A percentile compares a stretch with the other conserved stretches of the same genome.
phyloP scores from a whole-genome alignment of 805 yeast genomes.

The Wickerhamomyces queroliae region DNA sequence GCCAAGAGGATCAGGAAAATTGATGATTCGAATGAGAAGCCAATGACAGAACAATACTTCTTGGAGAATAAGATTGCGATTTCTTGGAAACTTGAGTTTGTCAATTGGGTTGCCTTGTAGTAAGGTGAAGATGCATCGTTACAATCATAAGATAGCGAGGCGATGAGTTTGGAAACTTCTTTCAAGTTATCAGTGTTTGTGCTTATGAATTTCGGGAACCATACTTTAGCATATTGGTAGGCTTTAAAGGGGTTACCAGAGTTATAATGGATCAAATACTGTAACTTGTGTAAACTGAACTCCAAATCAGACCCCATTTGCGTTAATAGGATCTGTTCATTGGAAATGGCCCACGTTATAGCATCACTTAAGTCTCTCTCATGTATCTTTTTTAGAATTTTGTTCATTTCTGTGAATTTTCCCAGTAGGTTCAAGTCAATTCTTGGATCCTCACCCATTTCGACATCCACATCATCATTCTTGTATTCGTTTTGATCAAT shows the following conservation, averaged over 20 bases:
- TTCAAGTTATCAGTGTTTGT: conserved; percentile 28
- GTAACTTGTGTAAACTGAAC: conserved; percentile 37
- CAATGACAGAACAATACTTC: conserved; percentile 43
- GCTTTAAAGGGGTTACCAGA: conserved; percentile 25
- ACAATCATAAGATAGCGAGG: conserved; percentile 25
- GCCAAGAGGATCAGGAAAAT: conserved; percentile 43
- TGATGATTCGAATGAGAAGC: conserved; percentile 49
- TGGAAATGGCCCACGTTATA: conserved; percentile 38
- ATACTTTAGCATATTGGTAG: conserved; percentile 36
- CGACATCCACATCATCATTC: conserved; percentile 23
- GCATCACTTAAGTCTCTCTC: conserved; percentile 37
- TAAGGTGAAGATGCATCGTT: conserved; percentile 18
- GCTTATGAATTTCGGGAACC: conserved; percentile 33
- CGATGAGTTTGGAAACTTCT: conserved; percentile 38
- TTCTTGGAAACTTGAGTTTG: conserved; percentile 25
- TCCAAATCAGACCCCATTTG: conserved; percentile 36
- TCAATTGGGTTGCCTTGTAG: conserved; percentile 15
- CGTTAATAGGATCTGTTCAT: conserved; percentile 9
- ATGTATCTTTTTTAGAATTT: conserved; percentile 32
- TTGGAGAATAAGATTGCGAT: conserved; percentile 33
- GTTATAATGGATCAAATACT: conserved; percentile 30
- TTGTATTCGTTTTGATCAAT: conserved; percentile 21
- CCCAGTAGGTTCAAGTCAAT: conserved; percentile 22
- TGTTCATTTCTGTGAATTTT: conserved; percentile 36
- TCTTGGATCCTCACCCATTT: conserved; percentile 25